Evolutionary conservation across 2,329 filamentous ascomycete genomes (phyloP).

Genomic region (Beauveria sp.): DNA sequence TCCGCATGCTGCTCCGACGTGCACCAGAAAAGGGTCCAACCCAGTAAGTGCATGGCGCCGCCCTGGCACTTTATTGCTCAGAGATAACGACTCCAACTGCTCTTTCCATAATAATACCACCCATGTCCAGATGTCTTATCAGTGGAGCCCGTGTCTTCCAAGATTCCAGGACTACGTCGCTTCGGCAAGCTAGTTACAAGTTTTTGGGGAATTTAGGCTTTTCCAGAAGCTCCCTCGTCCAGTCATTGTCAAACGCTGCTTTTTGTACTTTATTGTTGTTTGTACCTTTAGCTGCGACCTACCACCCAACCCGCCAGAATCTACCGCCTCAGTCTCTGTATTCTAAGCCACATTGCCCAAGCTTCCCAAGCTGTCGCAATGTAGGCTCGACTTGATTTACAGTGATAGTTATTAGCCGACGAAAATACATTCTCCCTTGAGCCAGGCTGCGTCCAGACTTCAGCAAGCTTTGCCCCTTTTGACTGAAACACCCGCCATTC

Average conservation of each 20-base stretch:
- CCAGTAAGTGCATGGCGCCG: background rate
- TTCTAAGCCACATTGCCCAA: background rate
- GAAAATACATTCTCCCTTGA: background rate
- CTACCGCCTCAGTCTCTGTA: background rate
- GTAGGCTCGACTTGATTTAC: too few species aligned
- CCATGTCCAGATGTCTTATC: background rate
- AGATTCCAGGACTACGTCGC: background rate
- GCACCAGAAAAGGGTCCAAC: background rate
- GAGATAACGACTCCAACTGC: constrained; percentile 8
- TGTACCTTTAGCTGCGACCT: background rate
- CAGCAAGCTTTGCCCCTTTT: background rate
- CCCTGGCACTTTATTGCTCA: constrained; percentile 3
- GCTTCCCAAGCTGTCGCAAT: background rate
- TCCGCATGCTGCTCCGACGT: constrained; percentile 1
- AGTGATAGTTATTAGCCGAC: background rate
- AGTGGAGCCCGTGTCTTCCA: constrained; percentile 1
- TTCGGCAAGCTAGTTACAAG: background rate
- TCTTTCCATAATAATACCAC: too few species aligned
- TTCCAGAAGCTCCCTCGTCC: background rate
- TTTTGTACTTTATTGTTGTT: background rate
- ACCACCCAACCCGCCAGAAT: background rate
- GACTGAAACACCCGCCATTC: constrained; percentile 1
- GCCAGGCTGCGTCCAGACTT: background rate
- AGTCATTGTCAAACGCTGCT: background rate
- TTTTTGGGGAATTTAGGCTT: background rate